Evolutionary conservation across 2,329 filamentous ascomycete genomes (phyloP), one percentile per base, ranked within the genome.

Genomic region (Alternaria ventricosa): DNA sequence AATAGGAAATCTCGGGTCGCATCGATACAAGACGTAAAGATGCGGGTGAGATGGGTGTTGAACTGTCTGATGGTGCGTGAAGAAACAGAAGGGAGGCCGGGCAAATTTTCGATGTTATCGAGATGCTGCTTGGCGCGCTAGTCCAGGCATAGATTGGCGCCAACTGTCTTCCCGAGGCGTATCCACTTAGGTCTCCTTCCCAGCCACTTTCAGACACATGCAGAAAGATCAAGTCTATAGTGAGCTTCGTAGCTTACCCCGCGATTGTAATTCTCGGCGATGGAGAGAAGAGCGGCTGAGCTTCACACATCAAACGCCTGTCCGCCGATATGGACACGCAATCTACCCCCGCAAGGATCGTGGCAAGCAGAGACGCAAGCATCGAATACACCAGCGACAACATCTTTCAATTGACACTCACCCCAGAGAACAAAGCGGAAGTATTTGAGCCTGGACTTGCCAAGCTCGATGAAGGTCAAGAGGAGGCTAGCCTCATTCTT

Each of bases 51-150:
- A 75, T 78, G 70, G 72, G 75, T 64, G 74, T 66, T 77, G 75
- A 79, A 79, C 77, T 79, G 77, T 79, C 77, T 79, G 73, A 76
- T 79, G 75, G 74, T 79, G 77, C 77, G 77, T 78, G 68, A 61
- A 65, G 68, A 68, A 63, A 36, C 64, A 56, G 46, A 66, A 67
- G 11, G 22, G 44, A 51, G 28, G 46, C 49, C 55, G n/a, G 47
- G 57, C 60, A 53, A 41, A 57, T 64, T 63, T 65, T 69, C 70
- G 68, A 66, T 71, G 74, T 77, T 72, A 70, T 70, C 18, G 25
- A 20, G 51, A 5, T 2, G 7, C 5, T 11, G 55, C 61, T 67
- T 63, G 64, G 67, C 67, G 13, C 47, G 46, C 65, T 60, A 69
- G n/a, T 7, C 47, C 20, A 5, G 4, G 41, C 3, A 11, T 1